Evolutionary conservation across 805 yeast species (phyloP), one percentile per base, ranked within the genome.

Genomic region (Suhomyces sp.): DNA sequence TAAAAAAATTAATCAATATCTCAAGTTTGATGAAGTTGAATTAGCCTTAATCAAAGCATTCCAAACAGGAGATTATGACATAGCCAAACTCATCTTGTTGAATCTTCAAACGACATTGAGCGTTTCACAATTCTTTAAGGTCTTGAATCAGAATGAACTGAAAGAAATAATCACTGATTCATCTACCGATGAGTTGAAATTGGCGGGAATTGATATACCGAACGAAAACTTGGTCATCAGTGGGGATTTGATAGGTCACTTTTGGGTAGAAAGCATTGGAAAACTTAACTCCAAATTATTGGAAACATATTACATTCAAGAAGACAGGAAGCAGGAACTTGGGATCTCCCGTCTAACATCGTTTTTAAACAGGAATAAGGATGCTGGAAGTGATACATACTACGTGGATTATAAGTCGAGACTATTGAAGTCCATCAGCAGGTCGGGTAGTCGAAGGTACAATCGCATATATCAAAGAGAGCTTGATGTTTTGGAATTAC

Each of bases 21-120:
- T 88, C 16, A 78, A 76, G 15, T 80, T 86, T 70, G 88, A 84
- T 28, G 88, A 86, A 47, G 68, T 77, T 28, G 83, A 77, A 37
- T 54, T 76, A 28, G 95, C 96, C 0, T 55, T 88, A 25, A 54
- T 71, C 28, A 84, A 82, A 46, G 76, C 91, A 0, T 74, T 82
- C 28, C 79, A 75, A 40, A 70, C 77, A 23, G 72, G 77, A 12
- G 76, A 79, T 46, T 72, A 71, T 27, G 88, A 82, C 51, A 63
- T 87, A 23, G 70, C 82, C 5, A 60, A 71, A 29, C 72, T 74
- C 36, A 78, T 83, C 0, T 52, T 91, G 29, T 52, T 79, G 12
- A 65, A 70, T 17, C 61, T 90, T 17, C 67, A 70, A 35, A 65
- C 74, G 26, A 74, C 75, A 24, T 56, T 84, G 6, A 68, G 87